Evolutionary conservation across 2,329 filamentous ascomycete species (phyloP), one percentile per base, ranked within the genome.

Genomic region (Aureobasidium leucospermi): DNA sequence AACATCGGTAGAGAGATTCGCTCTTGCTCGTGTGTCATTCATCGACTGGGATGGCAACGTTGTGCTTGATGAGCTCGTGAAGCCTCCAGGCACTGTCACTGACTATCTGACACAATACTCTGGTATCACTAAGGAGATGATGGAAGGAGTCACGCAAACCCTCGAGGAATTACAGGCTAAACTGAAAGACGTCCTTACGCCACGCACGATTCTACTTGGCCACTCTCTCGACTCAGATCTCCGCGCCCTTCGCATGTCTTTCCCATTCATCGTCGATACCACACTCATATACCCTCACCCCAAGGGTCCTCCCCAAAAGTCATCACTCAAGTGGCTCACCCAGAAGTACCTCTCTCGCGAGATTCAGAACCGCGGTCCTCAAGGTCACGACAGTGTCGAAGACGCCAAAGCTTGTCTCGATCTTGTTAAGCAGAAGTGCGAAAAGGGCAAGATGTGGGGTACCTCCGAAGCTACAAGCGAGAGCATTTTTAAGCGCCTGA

Each of bases 261-360:
- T 97, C 70, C 94, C 94, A 0, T 96, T 92, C 75, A 86, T 99
- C 66, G 84, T 96, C 69, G 94, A 99, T 73, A 97, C 94, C 0
- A 85, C 90, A 11, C 81, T 97, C 38, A 81, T 96, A 56, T 99
- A 89, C 70, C 92, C 93, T 1, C 94, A 99, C 70, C 88, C 90
- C 9, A 87, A 90, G 38, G 94, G 94, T 0, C 87, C 90, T 1
- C 93, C 93, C 0, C 81, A 96, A 63, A 97, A 96, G 71, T 91
- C 90, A 42, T 90, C 89, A 2, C 81, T 99, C 59, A 96, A 95
- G 74, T 97, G 85, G 80, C 83, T 99, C 2, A 82, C 88, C 0
- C 86, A 93, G 65, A 94, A 93, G 69, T 96, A 93, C 67, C 81
- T 97, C 16, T 82, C 82, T 55, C 87, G 89, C 60, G 89, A 95